phyloP scores from a whole-genome alignment of 148 eudicot species.

The Tetragonia tetragonoides region DNA sequence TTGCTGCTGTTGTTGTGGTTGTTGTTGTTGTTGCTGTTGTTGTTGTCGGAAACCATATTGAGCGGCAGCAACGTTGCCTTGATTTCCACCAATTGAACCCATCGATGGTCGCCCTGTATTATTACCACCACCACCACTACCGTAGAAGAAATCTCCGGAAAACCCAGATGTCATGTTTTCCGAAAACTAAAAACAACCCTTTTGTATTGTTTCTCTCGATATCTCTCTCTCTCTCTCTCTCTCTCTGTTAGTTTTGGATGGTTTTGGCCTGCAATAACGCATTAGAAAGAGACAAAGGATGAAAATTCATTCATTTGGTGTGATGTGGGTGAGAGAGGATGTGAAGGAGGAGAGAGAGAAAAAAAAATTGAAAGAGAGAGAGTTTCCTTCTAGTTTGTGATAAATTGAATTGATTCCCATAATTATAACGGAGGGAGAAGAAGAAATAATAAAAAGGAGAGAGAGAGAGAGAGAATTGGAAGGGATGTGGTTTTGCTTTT shows the following conservation, averaged over 20 bases:
- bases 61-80: constrained; percentile 2
- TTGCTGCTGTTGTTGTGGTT: constrained; percentile 18
- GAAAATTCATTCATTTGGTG: constrained; percentile 25
- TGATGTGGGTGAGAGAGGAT: constrained; percentile 13
- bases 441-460: too few relatives aligned
- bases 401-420: constrained; percentile 37
- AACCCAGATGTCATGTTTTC: constrained; percentile 59
- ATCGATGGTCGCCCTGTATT: constrained; percentile 23
- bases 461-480: constrained; percentile 21
- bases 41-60: constrained; percentile 12
- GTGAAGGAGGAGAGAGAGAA: not conserved
- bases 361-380: not conserved
- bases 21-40: constrained; percentile 6
- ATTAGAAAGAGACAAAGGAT: constrained; percentile 26
- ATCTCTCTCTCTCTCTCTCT: constrained; percentile 1
- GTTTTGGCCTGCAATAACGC: constrained; percentile 23
- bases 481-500: constrained; percentile 12
- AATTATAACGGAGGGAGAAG: constrained; percentile 21
- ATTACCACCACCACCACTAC: constrained; percentile 29
- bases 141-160: constrained; percentile 42
- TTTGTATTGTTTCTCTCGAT: not conserved
- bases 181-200: not conserved
- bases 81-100: constrained; percentile 32
- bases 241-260: too few relatives aligned
- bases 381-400: constrained; percentile 6